Base-by-base conservation (phyloP, 108 stramenopile species). In the Cyclotella choctawhatcheeana region DNA sequence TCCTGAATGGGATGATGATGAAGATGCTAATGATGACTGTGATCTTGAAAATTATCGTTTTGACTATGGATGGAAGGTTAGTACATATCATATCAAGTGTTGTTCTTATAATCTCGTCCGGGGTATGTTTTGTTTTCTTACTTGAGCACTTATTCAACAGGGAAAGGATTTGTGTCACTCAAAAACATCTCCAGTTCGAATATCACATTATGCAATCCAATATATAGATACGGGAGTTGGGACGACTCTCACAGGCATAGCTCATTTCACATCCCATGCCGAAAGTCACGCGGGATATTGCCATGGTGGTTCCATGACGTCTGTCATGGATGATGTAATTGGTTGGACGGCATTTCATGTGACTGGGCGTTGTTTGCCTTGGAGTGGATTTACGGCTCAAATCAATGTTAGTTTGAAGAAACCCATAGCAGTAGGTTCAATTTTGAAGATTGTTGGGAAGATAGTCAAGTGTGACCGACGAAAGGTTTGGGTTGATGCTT, bases 301-400 rank as follows among this genome's bases (percentile, higher is more conserved):
- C 66, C 94, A 95, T 64, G 94, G 94, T 21, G 94, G 94, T 10
- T 76, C 79, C 58, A 91, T 93, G 89, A 87, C 84, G 7, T 63
- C 78, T 35, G 71, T 88, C 12, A 84, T 95, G 86, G 94, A 95
- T 65, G 94, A 95, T 84, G 78, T 88, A 33, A 79, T 91, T 67
- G 94, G 94, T 25, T 91, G 89, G 89, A 70, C 79, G n/a, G 89
- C 85, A 0, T 95, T 95, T 77, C 64, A 82, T 54, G 83, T 63
- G 0, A 87, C 83, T n/a, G 92, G 89, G 21, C 32, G 44, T 43
- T 90, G 87, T 59, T 20, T 45, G 7, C 86, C 92, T 10, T 95
- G 94, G 94, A 82, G 86, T 55, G 94, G 94, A 21, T 89, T 73
- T 52, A 95, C 94, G 12, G 94, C 88, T 10, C 94, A 95, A 72